phyloP scores from a whole-genome alignment of 805 yeast genomes.

The Blastobotrys americana region DNA sequence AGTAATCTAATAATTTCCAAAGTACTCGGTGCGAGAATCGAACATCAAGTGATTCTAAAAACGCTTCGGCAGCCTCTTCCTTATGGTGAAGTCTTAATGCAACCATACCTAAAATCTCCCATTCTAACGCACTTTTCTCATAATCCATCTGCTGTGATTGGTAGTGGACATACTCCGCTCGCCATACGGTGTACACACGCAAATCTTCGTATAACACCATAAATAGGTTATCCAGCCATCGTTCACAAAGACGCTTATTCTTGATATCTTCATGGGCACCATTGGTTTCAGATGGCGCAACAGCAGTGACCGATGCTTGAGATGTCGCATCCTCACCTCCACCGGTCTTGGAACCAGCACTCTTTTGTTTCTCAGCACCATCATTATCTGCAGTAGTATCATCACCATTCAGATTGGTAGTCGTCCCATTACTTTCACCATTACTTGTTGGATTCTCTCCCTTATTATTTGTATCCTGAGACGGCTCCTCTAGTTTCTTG shows the following conservation, averaged over 20 bases:
- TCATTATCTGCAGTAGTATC: constrained; percentile 1
- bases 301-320: background rate
- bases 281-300: constrained; percentile 2
- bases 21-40: constrained; percentile 79
- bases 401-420: background rate
- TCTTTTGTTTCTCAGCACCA: background rate
- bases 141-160: constrained; percentile 79
- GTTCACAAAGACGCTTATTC: constrained; percentile 57
- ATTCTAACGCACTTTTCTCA: constrained; percentile 72
- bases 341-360: constrained; percentile 1
- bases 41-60: constrained; percentile 57
- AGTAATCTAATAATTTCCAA: constrained; percentile 56
- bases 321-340: background rate
- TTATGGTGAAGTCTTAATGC: constrained; percentile 79
- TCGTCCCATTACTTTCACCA: constrained; percentile 3
- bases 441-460: constrained; percentile 9
- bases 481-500: constrained; percentile 10
- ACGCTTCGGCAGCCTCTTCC: constrained; percentile 84
- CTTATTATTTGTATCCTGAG: constrained; percentile 7
- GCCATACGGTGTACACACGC: constrained; percentile 79
- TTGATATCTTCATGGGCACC: constrained; percentile 21
- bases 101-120: constrained; percentile 86
- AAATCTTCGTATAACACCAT: constrained; percentile 62
- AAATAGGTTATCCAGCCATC: constrained; percentile 73
- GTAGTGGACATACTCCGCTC: constrained; percentile 81